Base-by-base conservation (phyloP, 2,329 filamentous ascomycete species). In the Fusarium siculi region DNA sequence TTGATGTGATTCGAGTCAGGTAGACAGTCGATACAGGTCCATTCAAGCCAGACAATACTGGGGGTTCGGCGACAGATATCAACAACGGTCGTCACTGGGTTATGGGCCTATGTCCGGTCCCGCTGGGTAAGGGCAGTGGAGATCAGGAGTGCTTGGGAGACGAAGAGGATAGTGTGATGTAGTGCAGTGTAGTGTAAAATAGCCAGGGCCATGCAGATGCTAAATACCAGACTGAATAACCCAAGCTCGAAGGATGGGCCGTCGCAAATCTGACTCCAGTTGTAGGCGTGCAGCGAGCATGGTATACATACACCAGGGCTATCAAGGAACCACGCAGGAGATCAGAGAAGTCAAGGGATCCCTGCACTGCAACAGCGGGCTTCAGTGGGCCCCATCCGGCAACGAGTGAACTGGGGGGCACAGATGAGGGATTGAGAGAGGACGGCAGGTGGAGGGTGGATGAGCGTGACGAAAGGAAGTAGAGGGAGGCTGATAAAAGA, bases 281-380 rank as follows among this genome's bases (percentile, higher is more conserved):
- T 75, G 55, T 68, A 77, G 74, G 75, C 70, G 73, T 76, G 69
- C 55, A 56, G 66, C 66, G 73, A 73, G 68, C 63, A 72, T 74
- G 69, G 63, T 64, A 61, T 69, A 61, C 57, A 61, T 63, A 69
- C 68, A 39, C 72, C 63, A 67, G 73, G 67, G 69, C 64, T 70
- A 73, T 68, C 70, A 74, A 72, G 66, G 64, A 77, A 74, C 68
- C 64, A 76, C 66, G 71, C 63, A 77, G 75, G 70, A 77, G 71
- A 76, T 75, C 74, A 76, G 58, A 63, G 57, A 59, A 65, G 59
- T 46, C 74, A 73, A 72, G 75, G 76, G 68, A 57, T 58, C 58
- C 69, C 66, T 77, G 68, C 55, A 57, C 72, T 72, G 63, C 66
- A 69, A 69, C 66, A 70, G 69, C 73, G 72, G 76, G 66, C 68